phyloP scores from a whole-genome alignment of 106 monocot genomes.

The Dendrobium chrysotoxum region DNA sequence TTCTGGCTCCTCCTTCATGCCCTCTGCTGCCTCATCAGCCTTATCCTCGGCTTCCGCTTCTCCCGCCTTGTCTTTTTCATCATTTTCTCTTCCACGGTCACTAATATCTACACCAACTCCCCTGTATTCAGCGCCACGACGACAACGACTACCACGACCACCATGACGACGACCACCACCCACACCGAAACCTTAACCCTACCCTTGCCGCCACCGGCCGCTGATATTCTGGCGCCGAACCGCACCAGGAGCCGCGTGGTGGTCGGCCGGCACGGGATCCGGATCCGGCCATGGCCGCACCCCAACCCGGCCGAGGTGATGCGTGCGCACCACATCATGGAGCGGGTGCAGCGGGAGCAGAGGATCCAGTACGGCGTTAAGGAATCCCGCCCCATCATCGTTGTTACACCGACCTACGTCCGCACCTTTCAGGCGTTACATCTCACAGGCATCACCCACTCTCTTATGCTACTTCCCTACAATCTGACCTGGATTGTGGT shows the following conservation, averaged over 20 bases:
- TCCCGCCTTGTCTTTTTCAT: conserved; percentile 82
- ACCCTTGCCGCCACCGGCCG: background rate
- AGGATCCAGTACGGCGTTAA: conserved; percentile 52
- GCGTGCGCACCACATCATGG: conserved; percentile 69
- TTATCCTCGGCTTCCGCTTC: conserved; percentile 83
- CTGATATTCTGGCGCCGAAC: conserved; percentile 13
- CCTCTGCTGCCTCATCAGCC: conserved; percentile 63
- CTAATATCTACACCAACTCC: conserved; percentile 5
- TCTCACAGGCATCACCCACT: conserved; percentile 70
- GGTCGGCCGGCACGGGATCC: conserved; percentile 95
- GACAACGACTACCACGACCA: background rate
- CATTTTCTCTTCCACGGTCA: conserved; percentile 47
- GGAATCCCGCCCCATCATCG: conserved; percentile 41
- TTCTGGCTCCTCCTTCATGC: conserved; percentile 63
- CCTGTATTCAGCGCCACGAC: conserved; percentile 5
- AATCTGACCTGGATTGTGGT: conserved; percentile 86
- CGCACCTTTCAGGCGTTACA: conserved; percentile 90
- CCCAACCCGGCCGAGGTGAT: conserved; percentile 72
- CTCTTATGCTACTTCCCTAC: conserved; percentile 62
- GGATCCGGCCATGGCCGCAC: conserved; percentile 93
- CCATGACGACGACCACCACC: conserved; percentile 17
- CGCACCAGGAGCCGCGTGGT: conserved; percentile 50
- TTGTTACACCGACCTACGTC: conserved; percentile 79
- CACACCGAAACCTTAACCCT: conserved; percentile 18
- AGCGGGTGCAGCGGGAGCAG: conserved; percentile 86